Conservation (phyloP, 345 rosid genomes). For the Hibiscus mutabilis region DNA sequence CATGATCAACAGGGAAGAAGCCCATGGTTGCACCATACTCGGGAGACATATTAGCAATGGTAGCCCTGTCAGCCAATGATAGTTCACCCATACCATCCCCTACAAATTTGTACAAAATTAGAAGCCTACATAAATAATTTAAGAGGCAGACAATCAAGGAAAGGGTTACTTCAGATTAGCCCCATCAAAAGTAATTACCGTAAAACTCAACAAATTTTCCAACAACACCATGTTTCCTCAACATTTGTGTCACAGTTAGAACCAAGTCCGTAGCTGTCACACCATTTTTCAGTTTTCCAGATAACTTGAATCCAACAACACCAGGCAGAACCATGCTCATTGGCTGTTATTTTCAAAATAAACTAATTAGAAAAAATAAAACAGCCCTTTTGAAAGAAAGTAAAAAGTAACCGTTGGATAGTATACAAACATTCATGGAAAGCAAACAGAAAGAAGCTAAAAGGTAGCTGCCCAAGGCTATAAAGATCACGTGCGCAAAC, state of each 20-base stretch:
- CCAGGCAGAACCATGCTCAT: slow-evolving; percentile 99
- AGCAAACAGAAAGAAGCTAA: neutral
- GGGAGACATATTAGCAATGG: slow-evolving; percentile 99
- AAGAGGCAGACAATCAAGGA: neutral
- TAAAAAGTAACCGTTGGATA: neutral
- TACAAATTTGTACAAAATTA: slow-evolving; percentile 17
- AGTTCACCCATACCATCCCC: slow-evolving; percentile 93
- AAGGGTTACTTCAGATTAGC: slow-evolving; percentile 10
- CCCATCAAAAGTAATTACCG: slow-evolving; percentile 41
- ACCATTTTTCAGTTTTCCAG: slow-evolving; percentile 77
- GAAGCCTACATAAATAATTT: neutral
- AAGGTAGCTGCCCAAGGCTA: neutral
- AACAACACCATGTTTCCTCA: slow-evolving; percentile 98
- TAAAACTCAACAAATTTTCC: slow-evolving; percentile 98
- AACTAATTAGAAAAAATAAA: neutral
- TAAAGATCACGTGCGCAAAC: neutral
- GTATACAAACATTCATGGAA: neutral
- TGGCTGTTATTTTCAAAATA: slow-evolving; percentile 46
- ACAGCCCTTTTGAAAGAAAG: neutral
- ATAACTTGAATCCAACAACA: slow-evolving; percentile 93
- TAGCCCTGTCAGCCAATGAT: slow-evolving; percentile 96
- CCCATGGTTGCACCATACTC: slow-evolving; percentile 99
- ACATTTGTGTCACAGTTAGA: slow-evolving; percentile 90
- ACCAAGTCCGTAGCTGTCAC: slow-evolving; percentile 99
- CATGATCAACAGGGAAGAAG: slow-evolving; percentile 98